Conservation (phyloP, 2,329 filamentous ascomycete species). For the Aspergillus persii region DNA sequence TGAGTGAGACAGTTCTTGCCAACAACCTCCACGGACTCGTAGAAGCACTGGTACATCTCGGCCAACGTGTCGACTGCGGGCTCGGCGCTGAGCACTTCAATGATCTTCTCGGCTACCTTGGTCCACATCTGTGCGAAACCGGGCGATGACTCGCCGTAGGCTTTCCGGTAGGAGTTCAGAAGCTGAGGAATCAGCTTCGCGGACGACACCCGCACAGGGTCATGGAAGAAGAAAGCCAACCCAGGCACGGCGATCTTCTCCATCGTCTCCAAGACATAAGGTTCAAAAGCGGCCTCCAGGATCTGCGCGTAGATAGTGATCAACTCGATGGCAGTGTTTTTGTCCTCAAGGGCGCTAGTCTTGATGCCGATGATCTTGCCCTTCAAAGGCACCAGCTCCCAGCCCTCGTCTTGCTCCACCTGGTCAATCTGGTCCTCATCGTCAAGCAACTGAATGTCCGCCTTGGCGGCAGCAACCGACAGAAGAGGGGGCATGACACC, state of each 20-base stretch:
- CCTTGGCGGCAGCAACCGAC: conserved; percentile 88
- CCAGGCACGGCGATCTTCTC: conserved; percentile 93
- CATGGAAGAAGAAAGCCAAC: conserved; percentile 98
- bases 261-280: conserved; percentile 90
- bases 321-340: conserved; percentile 99
- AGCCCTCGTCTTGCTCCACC: conserved; percentile 91
- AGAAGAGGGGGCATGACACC: conserved; percentile 93
- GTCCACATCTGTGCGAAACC: conserved; percentile 82
- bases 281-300: conserved; percentile 86
- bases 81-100: conserved; percentile 90
- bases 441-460: conserved; percentile 92
- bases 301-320: conserved; percentile 97
- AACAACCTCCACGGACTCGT: conserved; percentile 93
- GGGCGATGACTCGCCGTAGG: conserved; percentile 75
- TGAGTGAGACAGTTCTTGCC: conserved; percentile 77
- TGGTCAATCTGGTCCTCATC: conserved; percentile 92
- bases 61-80: conserved; percentile 94
- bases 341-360: conserved; percentile 94
- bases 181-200: conserved; percentile 93
- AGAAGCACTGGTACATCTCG: conserved; percentile 99
- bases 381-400: conserved; percentile 95
- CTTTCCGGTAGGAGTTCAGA: conserved; percentile 89
- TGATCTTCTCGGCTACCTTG: conserved; percentile 80
- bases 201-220: conserved; percentile 90
- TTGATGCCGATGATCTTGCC: conserved; percentile 98